Conservation (phyloP, 768 basidiomycete species). For the Suillus brevipes region DNA sequence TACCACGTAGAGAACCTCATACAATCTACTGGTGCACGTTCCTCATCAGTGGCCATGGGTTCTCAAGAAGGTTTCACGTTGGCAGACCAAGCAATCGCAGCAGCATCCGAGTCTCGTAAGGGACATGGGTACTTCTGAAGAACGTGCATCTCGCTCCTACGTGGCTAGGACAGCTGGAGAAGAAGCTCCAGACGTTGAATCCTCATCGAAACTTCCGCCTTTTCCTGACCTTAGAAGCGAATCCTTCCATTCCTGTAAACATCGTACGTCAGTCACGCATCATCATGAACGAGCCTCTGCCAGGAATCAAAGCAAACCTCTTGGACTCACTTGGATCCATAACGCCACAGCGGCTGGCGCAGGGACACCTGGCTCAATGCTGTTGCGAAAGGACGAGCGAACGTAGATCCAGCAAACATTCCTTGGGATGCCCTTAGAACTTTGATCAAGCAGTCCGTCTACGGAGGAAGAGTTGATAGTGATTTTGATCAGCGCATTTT, state of each 20-base stretch:
- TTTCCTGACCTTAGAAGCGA: slow-evolving; percentile 98
- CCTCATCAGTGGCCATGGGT: slow-evolving; percentile 95
- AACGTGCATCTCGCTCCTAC: slow-evolving; percentile 95
- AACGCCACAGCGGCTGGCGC: slow-evolving; percentile 63
- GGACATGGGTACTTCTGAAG: slow-evolving; percentile 95
- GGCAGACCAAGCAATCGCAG: slow-evolving; percentile 93
- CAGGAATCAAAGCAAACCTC: slow-evolving; percentile 94
- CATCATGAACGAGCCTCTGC: slow-evolving; percentile 98
- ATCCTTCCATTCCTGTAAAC: slow-evolving; percentile 92
- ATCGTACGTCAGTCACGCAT: slow-evolving; percentile 94
- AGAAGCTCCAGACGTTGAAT: slow-evolving; percentile 90
- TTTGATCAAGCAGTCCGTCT: slow-evolving; percentile 93
- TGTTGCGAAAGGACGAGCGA: slow-evolving; percentile 83
- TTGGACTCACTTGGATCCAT: slow-evolving; percentile 85
- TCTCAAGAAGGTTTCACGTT: slow-evolving; percentile 96
- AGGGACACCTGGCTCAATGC: slow-evolving; percentile 87
- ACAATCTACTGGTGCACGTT: slow-evolving; percentile 71
- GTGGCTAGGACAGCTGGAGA: slow-evolving; percentile 96
- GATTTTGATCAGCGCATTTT: slow-evolving; percentile 93
- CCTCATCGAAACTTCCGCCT: slow-evolving; percentile 91
- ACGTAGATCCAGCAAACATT: slow-evolving; percentile 87
- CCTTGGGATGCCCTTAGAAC: slow-evolving; percentile 96
- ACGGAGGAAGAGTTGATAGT: slow-evolving; percentile 91
- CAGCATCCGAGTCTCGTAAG: slow-evolving; percentile 89
- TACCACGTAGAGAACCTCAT: slow-evolving; percentile 91